Conservation (phyloP, 257 asterid species). For the Dorcoceras hygrometricum region DNA sequence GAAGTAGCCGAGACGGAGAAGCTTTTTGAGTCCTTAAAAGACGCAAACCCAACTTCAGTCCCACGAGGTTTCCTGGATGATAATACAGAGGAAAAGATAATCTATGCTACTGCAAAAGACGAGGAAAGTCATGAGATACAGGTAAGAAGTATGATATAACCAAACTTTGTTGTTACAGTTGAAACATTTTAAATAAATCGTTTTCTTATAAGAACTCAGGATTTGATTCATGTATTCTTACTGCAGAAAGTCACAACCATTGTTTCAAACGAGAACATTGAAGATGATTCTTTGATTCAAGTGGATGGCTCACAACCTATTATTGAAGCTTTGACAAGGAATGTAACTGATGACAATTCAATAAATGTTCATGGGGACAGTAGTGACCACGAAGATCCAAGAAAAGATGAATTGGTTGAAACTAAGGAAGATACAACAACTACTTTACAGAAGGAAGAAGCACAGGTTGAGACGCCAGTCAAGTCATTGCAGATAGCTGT, state of each 20-base stretch:
- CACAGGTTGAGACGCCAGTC: conserved; percentile 6
- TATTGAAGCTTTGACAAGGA: neutral
- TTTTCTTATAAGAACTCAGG: conserved; percentile 6
- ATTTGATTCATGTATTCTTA: conserved; percentile 11
- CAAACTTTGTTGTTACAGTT: neutral
- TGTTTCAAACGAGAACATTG: conserved; percentile 19
- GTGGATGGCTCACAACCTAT: conserved; percentile 24
- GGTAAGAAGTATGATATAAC: neutral
- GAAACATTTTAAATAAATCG: conserved; percentile 3
- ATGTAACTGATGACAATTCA: conserved; percentile 8
- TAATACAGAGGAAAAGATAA: conserved; percentile 20
- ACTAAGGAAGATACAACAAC: conserved; percentile 3
- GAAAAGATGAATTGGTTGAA: conserved; percentile 11
- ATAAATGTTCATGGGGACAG: conserved; percentile 8
- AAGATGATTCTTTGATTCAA: conserved; percentile 11
- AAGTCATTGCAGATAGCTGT: conserved; percentile 25
- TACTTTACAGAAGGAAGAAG: conserved; percentile 24
- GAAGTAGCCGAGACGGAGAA: neutral
- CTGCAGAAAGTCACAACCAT: conserved; percentile 25
- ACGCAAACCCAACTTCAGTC: conserved; percentile 16
- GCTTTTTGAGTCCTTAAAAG: conserved; percentile 6
- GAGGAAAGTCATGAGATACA: conserved; percentile 21
- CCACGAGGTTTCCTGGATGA: conserved; percentile 26
- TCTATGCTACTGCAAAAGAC: conserved; percentile 19
- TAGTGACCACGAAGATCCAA: conserved; percentile 3